Conservation (phyloP, 73 alveolate species). For the Effrenium voratum region DNA sequence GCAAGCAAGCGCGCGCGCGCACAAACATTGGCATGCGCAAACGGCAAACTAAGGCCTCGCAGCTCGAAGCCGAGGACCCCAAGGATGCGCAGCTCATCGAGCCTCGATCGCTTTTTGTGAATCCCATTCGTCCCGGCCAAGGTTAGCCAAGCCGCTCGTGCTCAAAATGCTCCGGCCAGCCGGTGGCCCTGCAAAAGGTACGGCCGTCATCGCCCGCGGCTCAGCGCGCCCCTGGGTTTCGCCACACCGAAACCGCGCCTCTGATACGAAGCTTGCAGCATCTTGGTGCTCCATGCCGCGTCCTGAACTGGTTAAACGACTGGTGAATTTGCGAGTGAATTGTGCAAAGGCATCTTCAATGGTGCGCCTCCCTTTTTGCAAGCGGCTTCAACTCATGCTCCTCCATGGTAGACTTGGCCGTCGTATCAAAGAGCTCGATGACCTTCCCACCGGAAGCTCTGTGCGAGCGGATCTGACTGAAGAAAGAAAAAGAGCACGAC, state of each 20-base stretch:
- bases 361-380: not conserved
- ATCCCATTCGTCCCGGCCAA: not conserved
- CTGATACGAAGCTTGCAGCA: constrained; percentile 60
- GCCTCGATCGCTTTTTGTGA: not conserved
- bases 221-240: not conserved
- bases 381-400: not conserved
- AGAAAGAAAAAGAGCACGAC: not conserved
- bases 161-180: constrained; percentile 88
- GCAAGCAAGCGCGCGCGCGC: too few species aligned
- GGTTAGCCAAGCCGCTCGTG: constrained; percentile 3
- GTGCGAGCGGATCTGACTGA: not conserved
- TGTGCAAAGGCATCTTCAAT: too few species aligned
- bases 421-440: constrained; percentile 53
- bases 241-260: not conserved
- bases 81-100: constrained; percentile 64
- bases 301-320: not conserved
- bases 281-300: constrained; percentile 42
- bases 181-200: constrained; percentile 38
- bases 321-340: too few species aligned
- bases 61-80: constrained; percentile 70
- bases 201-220: not conserved
- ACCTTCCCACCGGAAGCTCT: not conserved
- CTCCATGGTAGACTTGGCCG: constrained; percentile 27
- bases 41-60: too few species aligned
- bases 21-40: too few species aligned